These are phyloP conservation scores for Vaccinium macrocarpon DNA, from an alignment of 148 eudicot species.

Conservation along the genomic window DNA sequence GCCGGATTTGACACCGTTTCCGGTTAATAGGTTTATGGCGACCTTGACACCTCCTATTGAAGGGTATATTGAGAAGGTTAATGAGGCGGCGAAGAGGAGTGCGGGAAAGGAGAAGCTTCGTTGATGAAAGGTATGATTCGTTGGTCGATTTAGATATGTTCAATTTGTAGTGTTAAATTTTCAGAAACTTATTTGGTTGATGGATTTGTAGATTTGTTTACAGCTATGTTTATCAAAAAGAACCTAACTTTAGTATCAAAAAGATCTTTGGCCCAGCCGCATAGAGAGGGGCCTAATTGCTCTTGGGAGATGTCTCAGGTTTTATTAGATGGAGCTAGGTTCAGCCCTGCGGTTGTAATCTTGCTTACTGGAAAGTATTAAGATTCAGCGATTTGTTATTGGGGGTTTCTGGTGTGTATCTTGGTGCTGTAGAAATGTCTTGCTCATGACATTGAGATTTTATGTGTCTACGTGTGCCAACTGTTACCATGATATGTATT, in stretches of 20 bases:
- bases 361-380: background rate
- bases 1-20: constrained; percentile 77
- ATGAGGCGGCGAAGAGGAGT: constrained; percentile 69
- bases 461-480: background rate
- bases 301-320: no score
- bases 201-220: background rate
- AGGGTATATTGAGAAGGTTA: constrained; percentile 81
- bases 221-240: background rate
- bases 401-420: background rate
- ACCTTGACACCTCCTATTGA: constrained; percentile 92
- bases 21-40: constrained; percentile 73
- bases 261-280: background rate
- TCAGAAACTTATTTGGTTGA: background rate
- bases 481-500: background rate
- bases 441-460: background rate
- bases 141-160: background rate
- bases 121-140: constrained; percentile 34
- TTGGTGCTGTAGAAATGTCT: background rate
- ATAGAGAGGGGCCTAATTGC: no score
- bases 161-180: background rate
- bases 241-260: background rate
- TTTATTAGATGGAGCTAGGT: no score
- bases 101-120: constrained; percentile 69
- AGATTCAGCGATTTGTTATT: background rate
- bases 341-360: no score